These are phyloP conservation scores for Candida boleticola DNA, from an alignment of 805 yeast genomes.

Conservation along the genomic window DNA sequence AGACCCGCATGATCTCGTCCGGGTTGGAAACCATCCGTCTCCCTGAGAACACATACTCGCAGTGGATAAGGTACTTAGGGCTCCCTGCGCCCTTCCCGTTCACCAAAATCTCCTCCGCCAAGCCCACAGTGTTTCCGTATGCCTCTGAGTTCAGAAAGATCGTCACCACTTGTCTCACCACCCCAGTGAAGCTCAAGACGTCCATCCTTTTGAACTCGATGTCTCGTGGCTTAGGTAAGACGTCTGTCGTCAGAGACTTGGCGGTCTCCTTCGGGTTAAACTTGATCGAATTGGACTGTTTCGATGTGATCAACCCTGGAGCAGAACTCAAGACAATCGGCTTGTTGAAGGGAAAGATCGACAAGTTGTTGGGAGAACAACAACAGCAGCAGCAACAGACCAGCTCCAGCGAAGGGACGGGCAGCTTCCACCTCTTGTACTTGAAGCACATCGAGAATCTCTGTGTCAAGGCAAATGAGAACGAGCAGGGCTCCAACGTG, in stretches of 20 bases:
- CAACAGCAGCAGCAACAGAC: too few relatives aligned
- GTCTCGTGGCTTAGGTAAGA: constrained; percentile 77
- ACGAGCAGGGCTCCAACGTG: constrained; percentile 40
- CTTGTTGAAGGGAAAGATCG: constrained; percentile 70
- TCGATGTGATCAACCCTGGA: constrained; percentile 63
- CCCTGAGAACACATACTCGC: constrained; percentile 31
- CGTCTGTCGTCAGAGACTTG: constrained; percentile 55
- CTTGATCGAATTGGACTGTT: constrained; percentile 66
- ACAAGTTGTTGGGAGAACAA: constrained; percentile 47
- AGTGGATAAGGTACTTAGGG: constrained; percentile 49
- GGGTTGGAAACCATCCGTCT: constrained; percentile 49
- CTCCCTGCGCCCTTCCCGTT: constrained; percentile 43
- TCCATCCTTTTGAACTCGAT: constrained; percentile 66
- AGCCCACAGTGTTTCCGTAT: constrained; percentile 45
- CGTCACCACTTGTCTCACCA: constrained; percentile 47
- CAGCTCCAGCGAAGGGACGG: constrained; percentile 15
- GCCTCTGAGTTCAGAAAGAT: constrained; percentile 49
- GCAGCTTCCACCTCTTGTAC: constrained; percentile 45
- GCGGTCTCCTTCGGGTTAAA: constrained; percentile 64
- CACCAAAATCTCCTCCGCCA: constrained; percentile 15
- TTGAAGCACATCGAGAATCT: constrained; percentile 74
- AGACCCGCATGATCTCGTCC: constrained; percentile 67
- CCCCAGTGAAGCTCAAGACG: constrained; percentile 47
- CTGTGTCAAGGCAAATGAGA: constrained; percentile 64
- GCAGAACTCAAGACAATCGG: constrained; percentile 81